Base-by-base conservation (phyloP, 2,329 filamentous ascomycete genomes). In the Ceratocystis cubensis region DNA sequence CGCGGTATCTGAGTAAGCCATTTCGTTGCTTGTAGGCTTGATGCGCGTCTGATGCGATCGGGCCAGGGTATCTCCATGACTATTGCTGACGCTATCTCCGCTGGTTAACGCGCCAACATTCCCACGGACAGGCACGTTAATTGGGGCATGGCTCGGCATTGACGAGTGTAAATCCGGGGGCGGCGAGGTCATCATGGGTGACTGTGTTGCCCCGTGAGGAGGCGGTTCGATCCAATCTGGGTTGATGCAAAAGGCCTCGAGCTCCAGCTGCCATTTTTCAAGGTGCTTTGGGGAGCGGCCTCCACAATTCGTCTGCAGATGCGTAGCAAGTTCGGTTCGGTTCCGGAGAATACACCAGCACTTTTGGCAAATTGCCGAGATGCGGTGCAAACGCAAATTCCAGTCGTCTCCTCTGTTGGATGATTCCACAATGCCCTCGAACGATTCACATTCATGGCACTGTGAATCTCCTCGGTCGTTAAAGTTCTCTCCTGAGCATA, bases 401-500 rank as follows among this genome's bases (percentile, higher is more conserved):
- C 50, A 65, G 61, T 62, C 56, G 20, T 46, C 61, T 44, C 48
- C 17, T 28, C 45, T 28, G 53, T 57, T 53, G 7, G 64, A 30
- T 5, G 37, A 48, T 2, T 67, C 66, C 53, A 65, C 62, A 28
- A 67, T 53, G 20, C 41, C 17, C 37, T 68, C 66, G 22, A 68
- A 65, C 5, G 64, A 63, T 15, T 65, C 66, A 41, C 66, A 68
- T 53, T 68, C 56, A 25, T 64, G 63, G 37, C 66, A 68, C 45
- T 68, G 66, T 17, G 66, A 68, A 10, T 68, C 66, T 25, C 66
- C 66, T 33, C 66, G 66, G 5, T 68, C 66, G n/a, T 65, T 30
- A 50, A 68, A 68, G 48, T 68, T 68, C 22, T 68, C 66, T 22
- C 64, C 59, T 5, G 66, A 68, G 41, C 66, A 68, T 20, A 68